Percentiles rank a stretch among this genome's conserved stretches.
phyloP scores from a whole-genome alignment of 805 yeast species.

The Zygosaccharomyces bisporus region DNA sequence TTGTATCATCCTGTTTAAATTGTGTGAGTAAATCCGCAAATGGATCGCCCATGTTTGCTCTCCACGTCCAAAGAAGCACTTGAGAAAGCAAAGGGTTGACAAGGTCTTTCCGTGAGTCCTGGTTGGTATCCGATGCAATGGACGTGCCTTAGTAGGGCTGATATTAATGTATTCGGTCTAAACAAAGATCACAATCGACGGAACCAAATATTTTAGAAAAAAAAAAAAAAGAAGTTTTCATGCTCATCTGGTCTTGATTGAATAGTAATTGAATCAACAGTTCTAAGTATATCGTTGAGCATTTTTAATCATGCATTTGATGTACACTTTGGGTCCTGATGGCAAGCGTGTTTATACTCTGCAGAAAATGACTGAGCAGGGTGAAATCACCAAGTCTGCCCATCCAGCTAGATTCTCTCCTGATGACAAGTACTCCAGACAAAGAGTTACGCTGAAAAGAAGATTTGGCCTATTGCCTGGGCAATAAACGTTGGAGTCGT shows the following conservation, averaged over 20 bases:
- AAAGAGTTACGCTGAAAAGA: slow-evolving; percentile 96
- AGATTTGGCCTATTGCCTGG: slow-evolving; percentile 87
- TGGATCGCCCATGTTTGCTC: slow-evolving; percentile 37
- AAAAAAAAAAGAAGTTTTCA: neutral
- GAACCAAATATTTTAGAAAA: neutral
- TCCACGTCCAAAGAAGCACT: too few species aligned
- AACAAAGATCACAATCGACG: neutral
- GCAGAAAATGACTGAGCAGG: slow-evolving; percentile 71
- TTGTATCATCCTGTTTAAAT: slow-evolving; percentile 21
- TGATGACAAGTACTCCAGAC: slow-evolving; percentile 98
- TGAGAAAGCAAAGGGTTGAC: too few species aligned
- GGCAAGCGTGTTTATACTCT: slow-evolving; percentile 96
- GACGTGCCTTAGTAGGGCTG: too few species aligned
- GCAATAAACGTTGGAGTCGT: slow-evolving; percentile 43
- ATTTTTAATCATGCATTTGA: slow-evolving; percentile 79
- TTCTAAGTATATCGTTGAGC: neutral
- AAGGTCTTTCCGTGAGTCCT: too few species aligned
- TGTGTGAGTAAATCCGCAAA: slow-evolving; percentile 43
- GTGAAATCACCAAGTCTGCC: slow-evolving; percentile 97
- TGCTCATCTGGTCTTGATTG: neutral
- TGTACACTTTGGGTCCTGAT: slow-evolving; percentile 93
- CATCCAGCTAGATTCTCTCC: slow-evolving; percentile 99
- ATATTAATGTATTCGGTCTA: too few species aligned
- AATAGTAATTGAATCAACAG: neutral
- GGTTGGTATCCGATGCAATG: too few species aligned